Evolutionary conservation across 2,329 filamentous ascomycete genomes (phyloP).

Genomic region (Alternaria arborescens): DNA sequence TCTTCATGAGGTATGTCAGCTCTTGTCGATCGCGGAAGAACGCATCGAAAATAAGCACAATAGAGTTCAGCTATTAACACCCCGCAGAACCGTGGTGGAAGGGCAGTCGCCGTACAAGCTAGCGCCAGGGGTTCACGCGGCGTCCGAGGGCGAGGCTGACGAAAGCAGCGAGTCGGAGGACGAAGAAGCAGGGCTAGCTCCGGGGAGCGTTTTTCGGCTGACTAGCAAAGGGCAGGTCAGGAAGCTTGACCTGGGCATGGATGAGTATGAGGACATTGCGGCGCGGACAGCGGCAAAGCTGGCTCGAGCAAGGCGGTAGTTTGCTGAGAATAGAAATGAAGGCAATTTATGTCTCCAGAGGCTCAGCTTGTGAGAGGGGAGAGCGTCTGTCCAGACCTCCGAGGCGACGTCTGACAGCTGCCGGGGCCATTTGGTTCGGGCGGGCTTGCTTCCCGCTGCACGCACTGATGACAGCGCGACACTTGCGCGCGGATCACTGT

Average conservation of each 20-base stretch:
- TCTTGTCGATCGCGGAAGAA: conserved; percentile 33
- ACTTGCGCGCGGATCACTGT: conserved; percentile 29
- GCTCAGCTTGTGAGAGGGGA: not conserved
- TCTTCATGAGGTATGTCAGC: conserved; percentile 68
- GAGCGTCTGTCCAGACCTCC: not conserved
- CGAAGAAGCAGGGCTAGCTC: conserved; percentile 58
- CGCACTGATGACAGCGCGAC: conserved; percentile 26
- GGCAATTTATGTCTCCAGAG: not conserved
- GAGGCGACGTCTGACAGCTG: conserved; percentile 23
- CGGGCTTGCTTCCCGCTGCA: conserved; percentile 28
- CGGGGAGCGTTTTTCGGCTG: conserved; percentile 49
- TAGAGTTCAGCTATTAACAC: conserved; percentile 18
- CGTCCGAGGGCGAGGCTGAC: conserved; percentile 51
- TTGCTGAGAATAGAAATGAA: not conserved
- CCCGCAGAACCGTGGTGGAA: conserved; percentile 70
- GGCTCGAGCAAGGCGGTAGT: not conserved
- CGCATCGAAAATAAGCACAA: not conserved
- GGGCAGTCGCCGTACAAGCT: conserved; percentile 57
- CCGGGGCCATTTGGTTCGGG: conserved; percentile 16
- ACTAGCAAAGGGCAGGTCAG: conserved; percentile 43
- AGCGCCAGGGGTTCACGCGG: conserved; percentile 54
- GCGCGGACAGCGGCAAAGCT: conserved; percentile 37
- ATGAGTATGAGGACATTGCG: conserved; percentile 50
- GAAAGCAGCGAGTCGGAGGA: conserved; percentile 57
- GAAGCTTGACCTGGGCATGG: conserved; percentile 50